Evolutionary conservation across 345 rosid genomes (phyloP), one percentile per base, ranked within the genome.

Genomic region (Triadica sebifera): DNA sequence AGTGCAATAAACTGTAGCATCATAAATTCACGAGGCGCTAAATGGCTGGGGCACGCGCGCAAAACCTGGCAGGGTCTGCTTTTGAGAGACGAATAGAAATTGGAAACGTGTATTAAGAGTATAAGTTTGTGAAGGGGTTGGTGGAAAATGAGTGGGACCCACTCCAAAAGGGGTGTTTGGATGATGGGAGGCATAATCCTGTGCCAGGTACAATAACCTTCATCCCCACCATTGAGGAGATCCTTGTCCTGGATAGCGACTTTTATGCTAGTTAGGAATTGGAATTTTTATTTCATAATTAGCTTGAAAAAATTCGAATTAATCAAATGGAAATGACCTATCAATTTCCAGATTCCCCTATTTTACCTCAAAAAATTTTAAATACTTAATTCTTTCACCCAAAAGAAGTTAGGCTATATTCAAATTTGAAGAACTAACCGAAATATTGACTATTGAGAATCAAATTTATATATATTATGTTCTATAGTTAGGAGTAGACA

Each of bases 151-250:
- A 13, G 55, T 77, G 80, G 82, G 82, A 0, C 24, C 80, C 71
- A 74, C 73, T 29, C 34, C 34, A 8, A 12, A 51, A 67, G 19
- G 3, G 34, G 70, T 81, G 83, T 75, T 75, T 81, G 78, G 81
- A 55, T 72, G 52, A 59, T 13, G 61, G 78, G 78, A 59, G 71
- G 65, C 76, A 70, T n/a, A 46, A 37, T 73, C n/a, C 66, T 29
- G 2, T 29, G 34, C 34, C 34, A 29, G 34, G 34, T 29, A 2
- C 34, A 37, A 56, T 37, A 1, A 16, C 2, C 17, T 9, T 34
- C 53, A 53, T 70, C 74, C 73, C 55, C 19, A 25, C 58, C 63
- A 38, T 59, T 56, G 76, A 51, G 75, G 75, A 68, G 68, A 66
- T 58, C 78, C 71, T 39, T 39, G 74, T 78, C 70, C 56, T 24